Conservation (phyloP, 1,284 basidiomycete species). For the Ceratobasidium sp. region DNA sequence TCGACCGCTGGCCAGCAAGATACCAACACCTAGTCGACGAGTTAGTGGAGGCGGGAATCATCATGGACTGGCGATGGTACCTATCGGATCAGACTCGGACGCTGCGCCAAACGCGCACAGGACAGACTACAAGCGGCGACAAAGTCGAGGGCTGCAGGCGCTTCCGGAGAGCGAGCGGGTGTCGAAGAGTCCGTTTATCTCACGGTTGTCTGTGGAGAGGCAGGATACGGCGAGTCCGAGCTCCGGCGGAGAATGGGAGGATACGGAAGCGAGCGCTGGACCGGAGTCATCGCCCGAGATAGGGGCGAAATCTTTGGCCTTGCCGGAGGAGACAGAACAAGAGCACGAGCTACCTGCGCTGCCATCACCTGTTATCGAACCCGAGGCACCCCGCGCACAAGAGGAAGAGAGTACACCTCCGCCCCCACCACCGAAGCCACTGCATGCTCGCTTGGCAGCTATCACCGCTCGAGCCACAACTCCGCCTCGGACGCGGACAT, state of each 20-base stretch:
- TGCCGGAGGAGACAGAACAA: constrained; percentile 17
- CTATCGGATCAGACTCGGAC: constrained; percentile 22
- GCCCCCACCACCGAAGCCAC: constrained; percentile 41
- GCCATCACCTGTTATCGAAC: constrained; percentile 24
- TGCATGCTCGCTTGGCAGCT: constrained; percentile 42
- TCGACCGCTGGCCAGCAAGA: constrained; percentile 44
- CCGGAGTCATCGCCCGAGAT: constrained; percentile 14
- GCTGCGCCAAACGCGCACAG: constrained; percentile 49
- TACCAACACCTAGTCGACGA: constrained; percentile 47
- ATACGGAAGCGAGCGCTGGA: constrained; percentile 21
- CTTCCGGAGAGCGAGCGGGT: constrained; percentile 84
- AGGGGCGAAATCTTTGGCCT: constrained; percentile 4
- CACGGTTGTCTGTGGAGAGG: constrained; percentile 5
- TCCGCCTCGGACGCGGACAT: constrained; percentile 51
- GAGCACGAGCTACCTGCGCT: constrained; percentile 30
- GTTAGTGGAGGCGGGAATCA: constrained; percentile 36
- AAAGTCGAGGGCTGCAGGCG: constrained; percentile 81
- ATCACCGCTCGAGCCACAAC: constrained; percentile 51
- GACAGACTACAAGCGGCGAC: constrained; percentile 75
- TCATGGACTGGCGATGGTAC: constrained; percentile 6
- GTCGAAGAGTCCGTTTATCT: constrained; percentile 86
- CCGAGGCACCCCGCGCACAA: background rate
- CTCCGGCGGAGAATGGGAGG: constrained; percentile 25
- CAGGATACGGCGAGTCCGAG: constrained; percentile 20
- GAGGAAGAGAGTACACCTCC: constrained; percentile 1